phyloP scores from a whole-genome alignment of 805 yeast genomes.

The Pichia ethanolica region DNA sequence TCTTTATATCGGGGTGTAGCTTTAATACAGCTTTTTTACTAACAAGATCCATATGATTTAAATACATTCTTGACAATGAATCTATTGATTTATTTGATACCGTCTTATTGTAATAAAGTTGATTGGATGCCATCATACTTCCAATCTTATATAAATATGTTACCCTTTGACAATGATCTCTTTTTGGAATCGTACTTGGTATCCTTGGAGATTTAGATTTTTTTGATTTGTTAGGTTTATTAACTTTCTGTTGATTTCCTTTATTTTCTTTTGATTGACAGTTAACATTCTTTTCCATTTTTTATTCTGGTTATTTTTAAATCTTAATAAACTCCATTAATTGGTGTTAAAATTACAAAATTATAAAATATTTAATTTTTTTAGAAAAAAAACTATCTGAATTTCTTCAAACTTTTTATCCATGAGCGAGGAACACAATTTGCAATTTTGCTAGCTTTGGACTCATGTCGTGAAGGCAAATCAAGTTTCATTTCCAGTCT shows the following conservation, averaged over 20 bases:
- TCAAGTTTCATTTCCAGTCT: too few relatives aligned
- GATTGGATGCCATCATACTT: conserved; percentile 26
- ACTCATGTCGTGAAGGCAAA: too few relatives aligned
- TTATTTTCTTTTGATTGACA: too few relatives aligned
- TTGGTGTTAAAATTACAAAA: too few relatives aligned
- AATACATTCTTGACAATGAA: conserved; percentile 48
- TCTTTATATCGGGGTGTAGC: conserved; percentile 56
- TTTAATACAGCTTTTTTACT: conserved; percentile 63
- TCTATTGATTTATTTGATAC: conserved; percentile 17
- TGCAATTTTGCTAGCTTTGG: too few relatives aligned
- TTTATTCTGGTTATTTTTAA: too few relatives aligned
- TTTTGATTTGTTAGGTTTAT: neutral
- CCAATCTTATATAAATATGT: conserved; percentile 56
- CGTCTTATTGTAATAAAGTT: neutral
- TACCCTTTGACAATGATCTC: conserved; percentile 53
- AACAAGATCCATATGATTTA: conserved; percentile 49
- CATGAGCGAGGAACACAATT: too few relatives aligned
- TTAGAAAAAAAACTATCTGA: too few relatives aligned
- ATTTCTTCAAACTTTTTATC: too few relatives aligned
- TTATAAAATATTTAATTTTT: too few relatives aligned
- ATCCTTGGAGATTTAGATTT: conserved; percentile 11
- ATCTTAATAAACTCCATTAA: too few relatives aligned
- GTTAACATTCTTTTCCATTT: too few relatives aligned
- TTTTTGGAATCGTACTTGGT: conserved; percentile 40
- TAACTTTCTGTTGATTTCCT: neutral